phyloP scores from a whole-genome alignment of 2,329 filamentous ascomycete genomes.

The Xylaria sp. region DNA sequence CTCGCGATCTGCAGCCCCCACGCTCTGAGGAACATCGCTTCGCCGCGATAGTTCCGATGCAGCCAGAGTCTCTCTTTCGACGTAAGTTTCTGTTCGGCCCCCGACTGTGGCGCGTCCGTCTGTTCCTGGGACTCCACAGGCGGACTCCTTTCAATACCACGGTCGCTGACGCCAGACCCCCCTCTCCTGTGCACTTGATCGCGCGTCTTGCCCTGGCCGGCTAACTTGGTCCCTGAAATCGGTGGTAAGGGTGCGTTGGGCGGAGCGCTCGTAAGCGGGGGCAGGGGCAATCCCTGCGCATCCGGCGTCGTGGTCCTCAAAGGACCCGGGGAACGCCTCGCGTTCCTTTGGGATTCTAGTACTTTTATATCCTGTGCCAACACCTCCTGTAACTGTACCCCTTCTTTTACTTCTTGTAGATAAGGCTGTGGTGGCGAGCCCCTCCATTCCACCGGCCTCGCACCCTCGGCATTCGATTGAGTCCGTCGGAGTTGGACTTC shows the following conservation, averaged over 20 bases:
- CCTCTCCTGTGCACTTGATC: conserved; percentile 28
- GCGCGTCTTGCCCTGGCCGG: conserved; percentile 28
- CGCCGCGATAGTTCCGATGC: conserved; percentile 47
- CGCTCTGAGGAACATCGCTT: conserved; percentile 45
- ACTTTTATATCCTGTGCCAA: neutral
- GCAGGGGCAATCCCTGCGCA: conserved; percentile 37
- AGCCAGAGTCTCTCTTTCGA: conserved; percentile 46
- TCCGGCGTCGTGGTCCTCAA: conserved; percentile 9
- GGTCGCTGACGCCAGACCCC: conserved; percentile 24
- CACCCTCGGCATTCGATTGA: conserved; percentile 41
- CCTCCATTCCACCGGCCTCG: conserved; percentile 34
- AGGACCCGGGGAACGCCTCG: conserved; percentile 13
- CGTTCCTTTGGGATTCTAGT: conserved; percentile 18
- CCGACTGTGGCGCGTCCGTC: conserved; percentile 11
- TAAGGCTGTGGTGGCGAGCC: conserved; percentile 25
- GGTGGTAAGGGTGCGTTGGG: conserved; percentile 40
- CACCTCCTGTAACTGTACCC: neutral
- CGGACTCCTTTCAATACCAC: conserved; percentile 25
- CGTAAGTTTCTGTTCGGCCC: conserved; percentile 36
- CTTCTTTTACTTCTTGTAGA: conserved; percentile 13
- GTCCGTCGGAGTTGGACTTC: conserved; percentile 41
- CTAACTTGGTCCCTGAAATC: conserved; percentile 29
- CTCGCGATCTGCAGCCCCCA: conserved; percentile 46
- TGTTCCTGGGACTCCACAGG: conserved; percentile 18
- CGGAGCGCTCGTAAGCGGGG: conserved; percentile 40